Base-by-base conservation (phyloP, 2,329 filamentous ascomycete genomes). In the Purpureocillium lavendulum region DNA sequence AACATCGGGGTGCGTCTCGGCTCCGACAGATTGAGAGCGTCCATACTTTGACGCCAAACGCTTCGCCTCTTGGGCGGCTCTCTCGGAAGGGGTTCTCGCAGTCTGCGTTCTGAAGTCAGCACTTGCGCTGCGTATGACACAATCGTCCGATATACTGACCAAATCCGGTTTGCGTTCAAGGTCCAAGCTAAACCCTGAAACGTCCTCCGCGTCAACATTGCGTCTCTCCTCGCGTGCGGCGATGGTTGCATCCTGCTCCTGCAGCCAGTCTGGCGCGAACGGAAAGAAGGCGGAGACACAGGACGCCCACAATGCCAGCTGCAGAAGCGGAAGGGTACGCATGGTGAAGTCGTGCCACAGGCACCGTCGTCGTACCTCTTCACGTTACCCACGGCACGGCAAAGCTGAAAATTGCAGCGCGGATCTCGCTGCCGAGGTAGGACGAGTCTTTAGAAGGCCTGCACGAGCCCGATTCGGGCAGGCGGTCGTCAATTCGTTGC, bases 201-300 rank as follows among this genome's bases (percentile, higher is more conserved):
- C 43, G 29, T 39, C 38, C 30, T 39, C 35, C 15, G 37, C 43
- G 29, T 36, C 41, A 40, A 43, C 43, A 37, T 44, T 49, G 38
- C 50, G 51, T 49, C 43, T 51, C 32, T 48, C 57, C 53, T 40
- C 53, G 40, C 31, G 38, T 12, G 36, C 12, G 4, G 17, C 9
- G 13, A 35, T 44, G 38, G 42, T 41, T 36, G 52, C 49, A 28
- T 57, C 53, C 37, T 56, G 39, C 37, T 60, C 53, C 35, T 52
- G 40, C 35, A 53, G 46, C 62, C 62, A 65, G 40, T 42, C 41
- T 8, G 69, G 67, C 16, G 51, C 54, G 51, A 64, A 73, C 4
- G 67, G 67, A 36, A 58, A 70, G 52, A 77, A 72, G 38, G 73
- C 73, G 38, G 65, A 55, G 40, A 61, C 61, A 36, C 61, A 55